Evolutionary conservation across 2,329 filamentous ascomycete species (phyloP).

Genomic region (Proliferodiscus dingleyae): DNA sequence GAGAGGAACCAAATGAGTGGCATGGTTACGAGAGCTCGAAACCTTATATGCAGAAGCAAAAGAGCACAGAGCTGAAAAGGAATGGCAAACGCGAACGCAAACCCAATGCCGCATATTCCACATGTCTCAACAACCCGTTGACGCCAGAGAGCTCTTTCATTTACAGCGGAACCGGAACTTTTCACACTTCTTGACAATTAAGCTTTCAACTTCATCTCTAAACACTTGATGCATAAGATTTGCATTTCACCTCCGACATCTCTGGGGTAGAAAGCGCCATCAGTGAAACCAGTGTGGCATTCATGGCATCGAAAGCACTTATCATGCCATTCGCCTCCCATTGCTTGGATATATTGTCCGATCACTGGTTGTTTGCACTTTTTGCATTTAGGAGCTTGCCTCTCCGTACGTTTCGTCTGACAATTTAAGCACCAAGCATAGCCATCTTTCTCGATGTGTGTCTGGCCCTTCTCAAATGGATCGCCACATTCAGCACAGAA

Average conservation of each 20-base stretch:
- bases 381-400: slow-evolving; percentile 81
- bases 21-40: slow-evolving; percentile 12
- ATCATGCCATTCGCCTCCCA: slow-evolving; percentile 91
- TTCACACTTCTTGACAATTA: slow-evolving; percentile 15
- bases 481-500: slow-evolving; percentile 99
- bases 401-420: slow-evolving; percentile 86
- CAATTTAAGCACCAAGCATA: slow-evolving; percentile 96
- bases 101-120: neutral
- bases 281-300: slow-evolving; percentile 56
- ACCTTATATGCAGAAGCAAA: slow-evolving; percentile 4
- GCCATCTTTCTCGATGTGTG: slow-evolving; percentile 87
- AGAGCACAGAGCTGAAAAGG: slow-evolving; percentile 1
- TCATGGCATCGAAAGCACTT: slow-evolving; percentile 78
- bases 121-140: slow-evolving; percentile 1
- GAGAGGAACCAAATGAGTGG: slow-evolving; percentile 15
- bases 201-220: slow-evolving; percentile 54
- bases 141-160: no score
- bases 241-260: slow-evolving; percentile 46
- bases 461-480: slow-evolving; percentile 71
- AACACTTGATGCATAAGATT: slow-evolving; percentile 58
- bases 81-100: slow-evolving; percentile 5
- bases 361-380: slow-evolving; percentile 81
- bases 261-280: slow-evolving; percentile 61
- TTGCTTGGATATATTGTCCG: slow-evolving; percentile 82
- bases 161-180: no score